Percentiles rank a stretch among this genome's conserved stretches.
These are phyloP conservation scores for Helminthosporium solani DNA, from an alignment of 2,329 filamentous ascomycete genomes.

Conservation along the genomic window DNA sequence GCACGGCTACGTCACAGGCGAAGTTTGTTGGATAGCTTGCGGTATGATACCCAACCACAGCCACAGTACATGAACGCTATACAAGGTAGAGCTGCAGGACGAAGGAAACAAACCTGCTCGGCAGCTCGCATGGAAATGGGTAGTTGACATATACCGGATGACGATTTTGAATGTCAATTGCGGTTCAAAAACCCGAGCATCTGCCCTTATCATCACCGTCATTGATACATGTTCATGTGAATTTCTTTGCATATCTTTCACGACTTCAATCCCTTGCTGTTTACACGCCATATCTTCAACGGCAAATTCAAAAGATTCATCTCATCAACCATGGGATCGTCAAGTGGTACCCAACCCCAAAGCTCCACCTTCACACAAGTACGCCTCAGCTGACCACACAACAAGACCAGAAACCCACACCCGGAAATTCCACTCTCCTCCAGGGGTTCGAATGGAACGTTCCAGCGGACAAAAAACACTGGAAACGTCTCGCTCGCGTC, in stretches of 20 bases:
- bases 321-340: no score
- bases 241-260: no score
- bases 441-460: conserved; percentile 75
- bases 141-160: background rate
- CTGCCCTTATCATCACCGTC: no score
- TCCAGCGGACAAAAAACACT: conserved; percentile 61
- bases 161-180: no score
- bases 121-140: conserved; percentile 1
- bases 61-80: conserved; percentile 3
- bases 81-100: conserved; percentile 8
- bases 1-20: conserved; percentile 28
- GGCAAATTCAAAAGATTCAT: no score
- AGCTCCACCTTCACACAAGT: background rate
- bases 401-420: conserved; percentile 32
- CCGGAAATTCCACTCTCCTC: conserved; percentile 54
- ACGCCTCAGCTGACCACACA: background rate
- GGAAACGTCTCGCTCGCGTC: conserved; percentile 56
- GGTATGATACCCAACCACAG: background rate
- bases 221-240: no score
- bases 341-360: conserved; percentile 10
- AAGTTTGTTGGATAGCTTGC: conserved; percentile 23
- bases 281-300: no score
- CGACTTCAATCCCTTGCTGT: no score
- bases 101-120: conserved; percentile 23
- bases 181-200: no score